Evolutionary conservation across 306 rosid genomes (phyloP).

Genomic region (Sindora glabra): DNA sequence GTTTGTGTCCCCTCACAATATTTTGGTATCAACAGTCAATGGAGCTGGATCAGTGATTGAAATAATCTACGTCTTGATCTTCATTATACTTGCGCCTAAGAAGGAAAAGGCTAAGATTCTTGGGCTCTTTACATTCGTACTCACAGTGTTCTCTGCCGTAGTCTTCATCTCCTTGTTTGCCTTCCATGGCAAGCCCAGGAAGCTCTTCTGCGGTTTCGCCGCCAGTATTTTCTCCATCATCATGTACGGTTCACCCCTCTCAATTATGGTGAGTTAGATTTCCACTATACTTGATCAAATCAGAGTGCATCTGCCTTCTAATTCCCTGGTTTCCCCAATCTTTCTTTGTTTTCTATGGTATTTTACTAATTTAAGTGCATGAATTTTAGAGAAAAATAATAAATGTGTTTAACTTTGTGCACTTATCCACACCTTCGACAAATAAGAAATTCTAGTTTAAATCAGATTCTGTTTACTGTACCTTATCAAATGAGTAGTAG

Average conservation of each 20-base stretch:
- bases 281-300: background rate
- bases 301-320: background rate
- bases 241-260: constrained; percentile 90
- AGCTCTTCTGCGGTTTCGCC: constrained; percentile 69
- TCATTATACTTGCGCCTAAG: constrained; percentile 43
- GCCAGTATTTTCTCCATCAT: constrained; percentile 65
- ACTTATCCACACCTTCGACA: too few relatives aligned
- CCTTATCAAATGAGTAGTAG: too few relatives aligned
- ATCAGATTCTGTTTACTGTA: too few relatives aligned
- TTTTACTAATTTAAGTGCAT: background rate
- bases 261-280: constrained; percentile 61
- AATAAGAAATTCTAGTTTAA: too few relatives aligned
- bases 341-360: background rate
- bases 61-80: constrained; percentile 49
- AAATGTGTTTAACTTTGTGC: too few relatives aligned
- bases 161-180: constrained; percentile 71
- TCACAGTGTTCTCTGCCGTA: constrained; percentile 40
- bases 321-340: background rate
- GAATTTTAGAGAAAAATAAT: too few relatives aligned
- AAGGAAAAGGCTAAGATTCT: constrained; percentile 52
- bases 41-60: constrained; percentile 73
- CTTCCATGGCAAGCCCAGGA: constrained; percentile 40
- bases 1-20: constrained; percentile 72
- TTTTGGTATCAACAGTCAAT: constrained; percentile 69
- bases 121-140: constrained; percentile 36